Percentiles rank a stretch among this genome's conserved stretches.
phyloP scores from a whole-genome alignment of 768 basidiomycete genomes.

The Chalciporus piperatus region DNA sequence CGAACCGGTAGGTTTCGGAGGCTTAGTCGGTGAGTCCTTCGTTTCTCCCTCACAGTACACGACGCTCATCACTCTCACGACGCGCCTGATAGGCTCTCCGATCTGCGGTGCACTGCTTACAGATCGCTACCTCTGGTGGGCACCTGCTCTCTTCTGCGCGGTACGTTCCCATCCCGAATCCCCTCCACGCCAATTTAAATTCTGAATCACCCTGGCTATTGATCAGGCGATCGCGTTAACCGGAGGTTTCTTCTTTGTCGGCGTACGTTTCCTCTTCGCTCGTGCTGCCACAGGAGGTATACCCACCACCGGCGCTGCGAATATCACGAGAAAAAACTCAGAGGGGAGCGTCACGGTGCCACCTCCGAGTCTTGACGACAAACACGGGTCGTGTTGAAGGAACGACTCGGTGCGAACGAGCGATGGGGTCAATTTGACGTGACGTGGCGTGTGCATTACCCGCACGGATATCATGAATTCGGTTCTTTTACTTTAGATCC shows the following conservation, averaged over 20 bases:
- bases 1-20: conserved; percentile 19
- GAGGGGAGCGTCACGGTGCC: not conserved
- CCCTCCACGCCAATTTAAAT: not conserved
- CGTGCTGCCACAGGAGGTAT: not conserved
- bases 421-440: too few relatives aligned
- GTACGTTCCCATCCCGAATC: conserved; percentile 14
- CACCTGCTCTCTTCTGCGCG: conserved; percentile 52
- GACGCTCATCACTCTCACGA: not conserved
- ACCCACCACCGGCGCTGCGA: too few relatives aligned
- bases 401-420: too few relatives aligned
- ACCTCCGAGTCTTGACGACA: too few relatives aligned
- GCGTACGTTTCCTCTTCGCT: conserved; percentile 11
- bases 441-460: too few relatives aligned
- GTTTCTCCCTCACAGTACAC: not conserved
- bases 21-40: conserved; percentile 15
- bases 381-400: too few relatives aligned
- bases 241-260: conserved; percentile 6
- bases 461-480: too few relatives aligned
- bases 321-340: not conserved
- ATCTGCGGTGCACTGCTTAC: conserved; percentile 57
- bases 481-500: too few relatives aligned
- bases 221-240: conserved; percentile 11
- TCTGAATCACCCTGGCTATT: not conserved
- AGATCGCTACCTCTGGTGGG: conserved; percentile 51
- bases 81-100: conserved; percentile 41